A percentile compares a stretch with the other conserved stretches of the same genome.
phyloP scores from a whole-genome alignment of 2,329 filamentous ascomycete species.

The Beauveria scarabaeidicola region DNA sequence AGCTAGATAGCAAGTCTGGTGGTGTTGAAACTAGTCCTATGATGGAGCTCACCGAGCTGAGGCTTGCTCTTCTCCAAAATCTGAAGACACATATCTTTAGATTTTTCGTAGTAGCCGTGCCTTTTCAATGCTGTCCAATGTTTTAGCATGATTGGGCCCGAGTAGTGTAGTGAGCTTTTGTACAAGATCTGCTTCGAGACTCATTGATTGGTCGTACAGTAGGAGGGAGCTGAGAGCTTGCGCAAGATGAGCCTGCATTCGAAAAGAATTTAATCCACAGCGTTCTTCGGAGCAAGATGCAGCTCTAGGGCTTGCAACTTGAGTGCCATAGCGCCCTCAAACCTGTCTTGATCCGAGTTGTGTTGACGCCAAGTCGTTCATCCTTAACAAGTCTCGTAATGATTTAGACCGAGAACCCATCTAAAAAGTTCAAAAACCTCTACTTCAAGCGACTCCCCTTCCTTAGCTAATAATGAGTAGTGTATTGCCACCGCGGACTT shows the following conservation, averaged over 20 bases:
- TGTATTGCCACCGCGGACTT: conserved; percentile 2
- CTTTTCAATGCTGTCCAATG: too few relatives aligned
- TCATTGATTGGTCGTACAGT: neutral
- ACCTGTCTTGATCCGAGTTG: neutral
- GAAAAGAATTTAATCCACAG: neutral
- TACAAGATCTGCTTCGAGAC: too few relatives aligned
- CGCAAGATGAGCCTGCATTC: neutral
- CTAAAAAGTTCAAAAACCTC: conserved; percentile 11
- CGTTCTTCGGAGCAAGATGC: neutral
- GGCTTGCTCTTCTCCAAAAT: too few relatives aligned
- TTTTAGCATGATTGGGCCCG: too few relatives aligned
- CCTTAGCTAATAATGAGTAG: conserved; percentile 1
- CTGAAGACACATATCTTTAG: too few relatives aligned
- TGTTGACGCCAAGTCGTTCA: conserved; percentile 3
- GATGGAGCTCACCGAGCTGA: too few relatives aligned
- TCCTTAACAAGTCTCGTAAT: conserved; percentile 13
- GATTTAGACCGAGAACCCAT: conserved; percentile 10
- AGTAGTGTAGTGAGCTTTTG: too few relatives aligned
- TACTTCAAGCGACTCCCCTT: conserved; percentile 7
- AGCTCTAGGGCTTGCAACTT: neutral
- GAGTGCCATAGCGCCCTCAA: neutral
- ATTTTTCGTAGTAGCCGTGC: too few relatives aligned
- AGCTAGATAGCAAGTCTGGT: too few relatives aligned
- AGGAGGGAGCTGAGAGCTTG: neutral
- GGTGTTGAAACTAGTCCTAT: too few relatives aligned